Percentiles rank a stretch among this genome's conserved stretches.
These are phyloP conservation scores for Entonaema liquescens DNA, from an alignment of 495 filamentous ascomycete species.

Conservation along the genomic window DNA sequence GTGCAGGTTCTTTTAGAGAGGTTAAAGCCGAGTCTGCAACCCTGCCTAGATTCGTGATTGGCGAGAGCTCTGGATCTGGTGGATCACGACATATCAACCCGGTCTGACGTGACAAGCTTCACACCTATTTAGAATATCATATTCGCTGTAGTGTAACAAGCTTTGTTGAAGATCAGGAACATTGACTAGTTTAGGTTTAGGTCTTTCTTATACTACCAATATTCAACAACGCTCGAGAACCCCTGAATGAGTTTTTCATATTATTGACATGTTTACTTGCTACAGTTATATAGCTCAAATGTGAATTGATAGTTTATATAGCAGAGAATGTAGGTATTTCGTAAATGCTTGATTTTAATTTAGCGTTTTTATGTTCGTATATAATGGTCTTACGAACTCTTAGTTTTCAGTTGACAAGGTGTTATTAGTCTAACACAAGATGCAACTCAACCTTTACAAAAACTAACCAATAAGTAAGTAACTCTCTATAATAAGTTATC, in stretches of 20 bases:
- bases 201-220: neutral
- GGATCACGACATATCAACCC: slow-evolving; percentile 40
- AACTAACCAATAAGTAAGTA: neutral
- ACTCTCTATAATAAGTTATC: neutral
- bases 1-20: slow-evolving; percentile 10
- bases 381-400: neutral
- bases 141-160: neutral
- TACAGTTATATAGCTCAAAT: too few species aligned
- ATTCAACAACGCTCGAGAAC: neutral
- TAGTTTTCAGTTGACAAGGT: neutral
- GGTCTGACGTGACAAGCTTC: slow-evolving; percentile 30
- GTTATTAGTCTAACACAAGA: neutral
- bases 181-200: neutral
- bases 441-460: neutral
- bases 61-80: slow-evolving; percentile 7
- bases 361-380: neutral
- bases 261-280: too few species aligned
- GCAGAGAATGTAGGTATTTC: too few species aligned
- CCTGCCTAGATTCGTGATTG: slow-evolving; percentile 24
- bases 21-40: slow-evolving; percentile 24
- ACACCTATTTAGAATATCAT: neutral
- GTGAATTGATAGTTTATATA: too few species aligned
- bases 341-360: too few species aligned
- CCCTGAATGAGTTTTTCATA: neutral
- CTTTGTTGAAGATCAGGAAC: neutral